Evolutionary conservation across 2,329 filamentous ascomycete species (phyloP), one percentile per base, ranked within the genome.

Genomic region (Microascus cirrosus): DNA sequence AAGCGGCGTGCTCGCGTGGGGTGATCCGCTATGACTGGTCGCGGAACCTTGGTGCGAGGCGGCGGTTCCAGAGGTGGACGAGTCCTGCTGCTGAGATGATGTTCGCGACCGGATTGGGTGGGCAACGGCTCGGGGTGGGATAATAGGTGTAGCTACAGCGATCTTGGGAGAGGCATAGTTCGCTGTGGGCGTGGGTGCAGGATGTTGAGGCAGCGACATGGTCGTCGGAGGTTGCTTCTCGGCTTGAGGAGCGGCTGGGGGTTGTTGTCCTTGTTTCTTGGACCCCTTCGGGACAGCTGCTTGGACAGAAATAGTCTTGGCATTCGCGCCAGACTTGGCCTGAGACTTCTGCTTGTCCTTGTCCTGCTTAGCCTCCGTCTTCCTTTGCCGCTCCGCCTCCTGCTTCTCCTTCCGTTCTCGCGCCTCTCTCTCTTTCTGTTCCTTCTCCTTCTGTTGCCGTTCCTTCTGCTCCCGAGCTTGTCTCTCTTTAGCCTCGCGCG

Each of bases 81-180:
- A 84, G 28, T 85, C 86, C 68, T 94, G 89, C 62, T 95, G 90
- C 62, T 95, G 90, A 10, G 90, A 94, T 53, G 83, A 74, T 60
- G 92, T 89, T 58, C 90, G 85, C 42, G 85, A 81, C 61, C 88
- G 87, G 62, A 84, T 86, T 10, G 91, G 89, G 13, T 89, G 92
- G 5, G 45, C n/a, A 20, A 90, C 85, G 22, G 86, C 85, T 69
- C 96, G 96, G 13, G 91, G 51, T 8, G 56, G 85, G 53, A 95
- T 73, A 28, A 84, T 86, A 8, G 94, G 93, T 36, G 89, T 94
- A 11, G 89, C 87, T 60, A 90, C 78, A 32, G 86, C 76, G 55
- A 93, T 81, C 67, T 90, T 89, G 8, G 93, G 93, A 18, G 93
- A 96, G 54, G 84, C 83, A 62, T 86, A 79, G 60, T 74, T 78